phyloP scores from a whole-genome alignment of 116 monocot genomes.

The Dioscorea cayenensis region DNA sequence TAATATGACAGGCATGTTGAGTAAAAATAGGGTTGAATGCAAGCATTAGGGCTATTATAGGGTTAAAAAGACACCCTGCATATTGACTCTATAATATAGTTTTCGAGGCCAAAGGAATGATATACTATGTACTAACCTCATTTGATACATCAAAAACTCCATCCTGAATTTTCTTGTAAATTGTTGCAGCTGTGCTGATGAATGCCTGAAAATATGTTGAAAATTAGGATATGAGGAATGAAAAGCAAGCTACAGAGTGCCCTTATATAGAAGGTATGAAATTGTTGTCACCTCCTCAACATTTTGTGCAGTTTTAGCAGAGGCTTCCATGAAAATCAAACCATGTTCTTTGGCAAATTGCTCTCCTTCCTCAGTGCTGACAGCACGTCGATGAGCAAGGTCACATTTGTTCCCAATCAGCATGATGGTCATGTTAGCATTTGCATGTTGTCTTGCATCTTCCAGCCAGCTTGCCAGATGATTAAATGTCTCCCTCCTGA shows the following conservation, averaged over 20 bases:
- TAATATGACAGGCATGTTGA: too few species aligned
- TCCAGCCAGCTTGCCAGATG: conserved; percentile 85
- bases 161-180: conserved; percentile 83
- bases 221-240: neutral
- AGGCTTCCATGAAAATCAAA: conserved; percentile 77
- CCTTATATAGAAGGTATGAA: neutral
- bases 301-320: conserved; percentile 79
- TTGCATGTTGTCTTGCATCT: conserved; percentile 80
- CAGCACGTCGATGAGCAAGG: conserved; percentile 61
- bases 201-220: conserved; percentile 40
- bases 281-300: conserved; percentile 61
- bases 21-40: too few species aligned
- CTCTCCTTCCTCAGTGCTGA: conserved; percentile 72
- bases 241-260: neutral
- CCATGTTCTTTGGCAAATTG: conserved; percentile 80
- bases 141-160: conserved; percentile 75
- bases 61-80: too few species aligned
- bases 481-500: conserved; percentile 83
- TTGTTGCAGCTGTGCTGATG: conserved; percentile 68
- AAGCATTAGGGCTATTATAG: too few species aligned
- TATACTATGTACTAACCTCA: conserved; percentile 33
- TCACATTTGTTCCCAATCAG: conserved; percentile 79
- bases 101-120: neutral
- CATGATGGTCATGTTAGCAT: conserved; percentile 88
- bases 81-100: too few species aligned